Evolutionary conservation across 176 grass and related monocot species (phyloP).

Genomic region (Guadua angustifolia): DNA sequence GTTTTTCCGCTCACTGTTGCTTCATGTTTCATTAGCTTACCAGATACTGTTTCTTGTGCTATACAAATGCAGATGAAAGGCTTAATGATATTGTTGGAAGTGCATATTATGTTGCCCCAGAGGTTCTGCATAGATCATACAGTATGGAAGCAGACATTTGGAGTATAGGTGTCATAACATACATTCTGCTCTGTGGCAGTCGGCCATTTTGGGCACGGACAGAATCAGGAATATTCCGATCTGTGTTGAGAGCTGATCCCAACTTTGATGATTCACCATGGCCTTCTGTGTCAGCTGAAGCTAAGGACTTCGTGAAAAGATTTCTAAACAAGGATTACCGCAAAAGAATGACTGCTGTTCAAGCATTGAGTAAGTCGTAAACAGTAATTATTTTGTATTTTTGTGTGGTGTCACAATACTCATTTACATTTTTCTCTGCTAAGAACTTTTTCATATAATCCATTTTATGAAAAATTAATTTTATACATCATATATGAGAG

Average conservation of each 20-base stretch:
- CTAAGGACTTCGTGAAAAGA: constrained; percentile 98
- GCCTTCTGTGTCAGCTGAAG: constrained; percentile 81
- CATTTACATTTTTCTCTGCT: constrained; percentile 16
- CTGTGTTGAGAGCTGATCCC: constrained; percentile 94
- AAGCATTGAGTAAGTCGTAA: constrained; percentile 88
- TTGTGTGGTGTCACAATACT: background rate
- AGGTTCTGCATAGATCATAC: constrained; percentile 98
- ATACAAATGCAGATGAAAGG: constrained; percentile 84
- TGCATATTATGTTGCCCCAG: constrained; percentile 96
- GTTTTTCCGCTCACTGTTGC: background rate
- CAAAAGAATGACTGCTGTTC: constrained; percentile 98
- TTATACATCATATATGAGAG: background rate
- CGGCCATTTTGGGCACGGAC: constrained; percentile 98
- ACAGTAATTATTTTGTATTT: constrained; percentile 16
- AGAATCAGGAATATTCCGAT: constrained; percentile 98
- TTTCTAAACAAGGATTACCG: constrained; percentile 98
- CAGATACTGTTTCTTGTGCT: constrained; percentile 45
- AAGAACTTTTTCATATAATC: background rate
- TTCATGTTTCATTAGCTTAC: constrained; percentile 40
- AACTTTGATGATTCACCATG: constrained; percentile 96
- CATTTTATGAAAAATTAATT: constrained; percentile 12
- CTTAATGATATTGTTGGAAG: constrained; percentile 99
- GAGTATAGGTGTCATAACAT: constrained; percentile 99
- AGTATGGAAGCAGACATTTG: constrained; percentile 97
- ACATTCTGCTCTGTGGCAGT: constrained; percentile 93